Conservation (phyloP, 352 stramenopile genomes). For the Phytophthora multivora region DNA sequence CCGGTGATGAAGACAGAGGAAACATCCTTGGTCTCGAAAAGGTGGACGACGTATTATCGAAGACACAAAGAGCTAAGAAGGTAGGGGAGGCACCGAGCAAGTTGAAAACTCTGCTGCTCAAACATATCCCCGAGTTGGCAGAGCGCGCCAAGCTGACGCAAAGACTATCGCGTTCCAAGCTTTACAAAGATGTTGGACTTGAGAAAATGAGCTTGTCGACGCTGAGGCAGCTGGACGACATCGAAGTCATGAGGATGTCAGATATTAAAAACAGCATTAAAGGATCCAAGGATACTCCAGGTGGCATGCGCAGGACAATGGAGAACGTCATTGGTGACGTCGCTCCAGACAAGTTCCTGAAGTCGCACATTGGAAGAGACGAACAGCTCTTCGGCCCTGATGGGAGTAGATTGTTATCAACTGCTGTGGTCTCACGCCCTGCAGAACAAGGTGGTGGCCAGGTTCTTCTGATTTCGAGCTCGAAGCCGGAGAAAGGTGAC, state of each 20-base stretch:
- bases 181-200: neutral
- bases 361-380: neutral
- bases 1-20: too few species aligned
- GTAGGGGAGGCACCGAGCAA: neutral
- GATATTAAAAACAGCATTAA: conserved; percentile 2
- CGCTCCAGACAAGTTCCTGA: neutral
- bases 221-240: neutral
- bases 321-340: neutral
- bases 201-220: neutral
- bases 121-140: neutral
- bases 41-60: neutral
- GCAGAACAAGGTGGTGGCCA: neutral
- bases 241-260: neutral
- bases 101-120: neutral
- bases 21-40: neutral
- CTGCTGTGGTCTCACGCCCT: neutral
- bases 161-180: neutral
- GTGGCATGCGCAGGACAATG: conserved; percentile 11
- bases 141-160: neutral
- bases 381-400: neutral
- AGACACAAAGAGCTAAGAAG: neutral
- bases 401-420: neutral
- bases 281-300: neutral
- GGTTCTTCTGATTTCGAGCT: conserved; percentile 25
- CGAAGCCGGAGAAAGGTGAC: conserved; percentile 14